Evolutionary conservation across 106 monocot genomes (phyloP), one percentile per base, ranked within the genome.

Genomic region (Apostasia ramifera): DNA sequence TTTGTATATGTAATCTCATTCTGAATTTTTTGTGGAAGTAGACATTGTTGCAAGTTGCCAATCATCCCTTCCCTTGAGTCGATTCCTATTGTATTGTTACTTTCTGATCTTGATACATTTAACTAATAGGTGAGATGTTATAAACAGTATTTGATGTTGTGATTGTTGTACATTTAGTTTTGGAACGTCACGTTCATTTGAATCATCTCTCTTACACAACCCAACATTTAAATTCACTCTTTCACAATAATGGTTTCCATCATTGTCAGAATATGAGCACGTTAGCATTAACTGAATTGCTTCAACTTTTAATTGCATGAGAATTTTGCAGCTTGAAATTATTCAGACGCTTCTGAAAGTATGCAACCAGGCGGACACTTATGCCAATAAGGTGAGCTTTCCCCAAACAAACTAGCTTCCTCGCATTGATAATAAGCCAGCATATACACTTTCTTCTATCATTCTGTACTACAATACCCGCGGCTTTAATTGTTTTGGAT

Each of bases 261-360:
- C 4, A 5, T 50, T 50, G 50, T 50, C 8, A 50, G 8, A 5
- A 4, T 5, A 8, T 50, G 50, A 50, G 4, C 8, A 50, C 8
- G 4, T 50, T 8, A 5, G 50, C 50, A 50, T 66, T 44, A 62
- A 6, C 40, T 37, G 8, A 58, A 5, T 15, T 59, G 6, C 8
- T 8, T 40, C 56, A 10, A 2, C 6, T 47, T 26, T 62, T 63
- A 2, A 40, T 9, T 74, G 12, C 61, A 44, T 57, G 13, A 13
- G 67, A 61, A 59, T 54, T 62, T 68, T 12, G 53, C 82, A 78
- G 82, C 15, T 75, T 41, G 74, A 78, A 44, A 59, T 78, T 53
- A 78, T 81, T 26, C 56, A 78, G 55, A 40, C 59, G n/a, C 78
- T 85, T 62, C 61, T 81, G 2, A 81, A 85, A 76, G 66, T 14